Base-by-base conservation (phyloP, 495 filamentous ascomycete species). In the Penicillium diatomitis region DNA sequence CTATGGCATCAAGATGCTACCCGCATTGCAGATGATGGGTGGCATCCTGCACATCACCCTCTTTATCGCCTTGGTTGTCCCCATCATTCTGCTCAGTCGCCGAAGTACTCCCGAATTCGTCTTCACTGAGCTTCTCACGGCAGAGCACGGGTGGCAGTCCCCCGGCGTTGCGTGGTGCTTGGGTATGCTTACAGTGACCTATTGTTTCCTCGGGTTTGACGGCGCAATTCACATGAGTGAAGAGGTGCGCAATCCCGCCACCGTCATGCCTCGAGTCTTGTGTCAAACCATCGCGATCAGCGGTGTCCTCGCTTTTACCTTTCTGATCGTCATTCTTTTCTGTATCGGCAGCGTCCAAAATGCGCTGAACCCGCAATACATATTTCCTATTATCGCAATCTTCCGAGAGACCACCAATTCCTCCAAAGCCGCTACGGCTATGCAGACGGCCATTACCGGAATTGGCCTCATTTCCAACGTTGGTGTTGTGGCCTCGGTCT, bases 11-110 rank as follows among this genome's bases (percentile, higher is more conserved):
- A 55, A 64, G 35, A 54, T 74, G 30, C 60, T 79, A 32, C 69
- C 74, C 6, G 49, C 64, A 2, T 44, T 80, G 11, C 73, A 78
- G 46, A 63, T 68, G 29, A 47, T 76, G 30, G 72, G 54, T 5
- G 62, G 70, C 0, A 65, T 77, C 30, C 60, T 73, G 28, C 75
- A 80, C 47, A 56, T 79, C 20, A 48, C 63, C 4, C 60, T 70
- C 47, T 78, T 75, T 49, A 63, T 77, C n/a, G 66, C 59, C 0
- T 62, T 71, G 37, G 44, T 73, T 5, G 50, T 79, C 7, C 63
- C 72, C 2, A 48, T 77, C 6, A 56, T 76, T 2, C 55, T 67
- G 10, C 56, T 78, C 8, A 63, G 70, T 6, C 67, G 66, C 10
- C 58, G 58, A 8, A 66, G 69, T 36, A 67, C 71, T 12, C 46